Base-by-base conservation (phyloP, 495 filamentous ascomycete genomes). In the Penicillium bialowiezense region DNA sequence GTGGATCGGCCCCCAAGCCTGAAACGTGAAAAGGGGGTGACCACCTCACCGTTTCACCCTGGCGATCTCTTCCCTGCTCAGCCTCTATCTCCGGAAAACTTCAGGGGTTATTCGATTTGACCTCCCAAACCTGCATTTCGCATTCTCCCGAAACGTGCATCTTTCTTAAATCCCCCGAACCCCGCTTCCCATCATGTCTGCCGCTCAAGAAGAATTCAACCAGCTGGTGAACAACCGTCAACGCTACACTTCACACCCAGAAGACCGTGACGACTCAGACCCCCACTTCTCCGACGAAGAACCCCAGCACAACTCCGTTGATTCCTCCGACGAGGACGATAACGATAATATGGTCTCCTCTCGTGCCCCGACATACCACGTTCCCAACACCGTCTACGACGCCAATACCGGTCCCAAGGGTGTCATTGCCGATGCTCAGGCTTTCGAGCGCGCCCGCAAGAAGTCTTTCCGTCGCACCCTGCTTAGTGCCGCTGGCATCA, bases 381-480 rank as follows among this genome's bases (percentile, higher is more conserved):
- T 74, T 31, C 71, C 75, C 40, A 73, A 85, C 61, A 85, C 77
- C 13, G 79, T 80, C 43, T 92, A 86, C 70, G 83, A 93, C 58
- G 81, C 81, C 52, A 88, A 93, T 58, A 95, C 95, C n/a, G 93
- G 93, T 20, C 95, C 96, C 46, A 97, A 97, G 73, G 93, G 93
- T 55, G 93, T 98, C 66, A 97, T 98, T 52, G 91, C 95, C 55
- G 93, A 98, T 62, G 93, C 93, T 19, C 82, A 88, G 52, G 85
- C 88, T 44, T 97, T 91, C 62, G 91, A 97, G 68, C 81, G 84
- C 44, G 90, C 91, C 9, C 83, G 83, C 42, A 86, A 85, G 55
- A 76, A 71, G 54, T 87, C 80, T 40, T 77, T 79, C 63, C 76
- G 77, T 24, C 59, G 63, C 36, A 79, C 77, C 14, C 60, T 80